These are phyloP conservation scores for Graphilbum fragrans DNA, from an alignment of 2,329 filamentous ascomycete species.

Conservation along the genomic window DNA sequence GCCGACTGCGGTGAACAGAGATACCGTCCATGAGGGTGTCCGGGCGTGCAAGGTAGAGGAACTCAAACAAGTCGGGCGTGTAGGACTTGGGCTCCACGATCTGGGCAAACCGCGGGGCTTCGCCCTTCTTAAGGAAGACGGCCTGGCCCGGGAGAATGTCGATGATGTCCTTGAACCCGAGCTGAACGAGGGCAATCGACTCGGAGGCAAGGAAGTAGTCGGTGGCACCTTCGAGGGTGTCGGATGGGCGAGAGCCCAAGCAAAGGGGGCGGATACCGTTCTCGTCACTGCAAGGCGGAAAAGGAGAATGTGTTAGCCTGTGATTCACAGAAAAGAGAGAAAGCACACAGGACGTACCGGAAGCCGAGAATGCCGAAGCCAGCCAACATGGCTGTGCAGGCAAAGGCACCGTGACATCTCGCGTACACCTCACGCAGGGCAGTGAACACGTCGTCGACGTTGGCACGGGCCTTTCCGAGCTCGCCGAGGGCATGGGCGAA, in stretches of 20 bases:
- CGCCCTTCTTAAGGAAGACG: constrained; percentile 53
- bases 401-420: constrained; percentile 65
- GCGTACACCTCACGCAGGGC: constrained; percentile 63
- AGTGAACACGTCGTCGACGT: constrained; percentile 67
- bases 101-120: constrained; percentile 61
- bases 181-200: constrained; percentile 69
- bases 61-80: constrained; percentile 78
- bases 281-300: constrained; percentile 38
- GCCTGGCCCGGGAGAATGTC: constrained; percentile 73
- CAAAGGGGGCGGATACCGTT: constrained; percentile 76
- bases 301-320: constrained; percentile 3
- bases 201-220: constrained; percentile 92
- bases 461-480: constrained; percentile 74
- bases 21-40: constrained; percentile 81
- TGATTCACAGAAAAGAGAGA: not conserved
- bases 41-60: constrained; percentile 75
- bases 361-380: constrained; percentile 71
- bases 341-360: constrained; percentile 15
- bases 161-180: constrained; percentile 63
- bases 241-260: constrained; percentile 60
- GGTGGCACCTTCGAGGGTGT: constrained; percentile 45
- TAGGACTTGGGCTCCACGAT: constrained; percentile 58
- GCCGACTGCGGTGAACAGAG: constrained; percentile 69
- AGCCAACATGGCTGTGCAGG: constrained; percentile 75
- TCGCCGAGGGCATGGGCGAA: constrained; percentile 77